Percentiles rank a stretch among this genome's conserved stretches.
phyloP scores from a whole-genome alignment of 352 stramenopile genomes.

The Globisporangium parvum region DNA sequence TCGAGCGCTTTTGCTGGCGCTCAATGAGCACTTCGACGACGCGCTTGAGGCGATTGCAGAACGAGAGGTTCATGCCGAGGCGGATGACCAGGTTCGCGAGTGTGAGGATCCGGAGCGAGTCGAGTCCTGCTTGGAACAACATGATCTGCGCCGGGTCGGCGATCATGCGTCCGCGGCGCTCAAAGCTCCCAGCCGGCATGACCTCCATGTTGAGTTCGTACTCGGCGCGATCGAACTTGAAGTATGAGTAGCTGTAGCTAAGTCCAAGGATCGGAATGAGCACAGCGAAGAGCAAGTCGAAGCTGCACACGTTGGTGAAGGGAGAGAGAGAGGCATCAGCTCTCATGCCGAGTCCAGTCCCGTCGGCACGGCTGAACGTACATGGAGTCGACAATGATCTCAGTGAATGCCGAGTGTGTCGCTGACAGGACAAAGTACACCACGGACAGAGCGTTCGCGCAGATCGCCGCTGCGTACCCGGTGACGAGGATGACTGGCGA shows the following conservation, averaged over 20 bases:
- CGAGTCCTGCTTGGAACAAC: constrained; percentile 21
- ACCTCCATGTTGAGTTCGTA: constrained; percentile 22
- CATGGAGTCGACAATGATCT: constrained; percentile 26
- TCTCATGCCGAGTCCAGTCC: too few species aligned
- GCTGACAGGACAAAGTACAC: constrained; percentile 6
- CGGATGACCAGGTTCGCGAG: constrained; percentile 19
- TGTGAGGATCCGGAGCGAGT: constrained; percentile 25
- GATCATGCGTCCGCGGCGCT: constrained; percentile 22
- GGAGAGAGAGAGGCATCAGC: not conserved
- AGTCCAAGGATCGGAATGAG: constrained; percentile 23
- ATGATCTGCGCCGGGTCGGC: constrained; percentile 22
- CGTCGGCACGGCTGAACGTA: not conserved
- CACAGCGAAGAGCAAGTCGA: constrained; percentile 27
- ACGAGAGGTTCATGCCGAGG: constrained; percentile 29
- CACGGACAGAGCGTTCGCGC: constrained; percentile 15
- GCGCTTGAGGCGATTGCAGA: constrained; percentile 25
- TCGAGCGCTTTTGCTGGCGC: not conserved
- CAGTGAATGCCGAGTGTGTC: constrained; percentile 13
- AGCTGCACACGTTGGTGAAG: constrained; percentile 3
- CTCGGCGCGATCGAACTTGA: constrained; percentile 23
- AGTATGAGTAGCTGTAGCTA: constrained; percentile 16
- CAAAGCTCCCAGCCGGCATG: constrained; percentile 22
- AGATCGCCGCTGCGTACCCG: constrained; percentile 13
- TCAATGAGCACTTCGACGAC: constrained; percentile 24
- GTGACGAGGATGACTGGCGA: constrained; percentile 9